Evolutionary conservation across 805 yeast species (phyloP).

Genomic region (Myxozyma geophila): DNA sequence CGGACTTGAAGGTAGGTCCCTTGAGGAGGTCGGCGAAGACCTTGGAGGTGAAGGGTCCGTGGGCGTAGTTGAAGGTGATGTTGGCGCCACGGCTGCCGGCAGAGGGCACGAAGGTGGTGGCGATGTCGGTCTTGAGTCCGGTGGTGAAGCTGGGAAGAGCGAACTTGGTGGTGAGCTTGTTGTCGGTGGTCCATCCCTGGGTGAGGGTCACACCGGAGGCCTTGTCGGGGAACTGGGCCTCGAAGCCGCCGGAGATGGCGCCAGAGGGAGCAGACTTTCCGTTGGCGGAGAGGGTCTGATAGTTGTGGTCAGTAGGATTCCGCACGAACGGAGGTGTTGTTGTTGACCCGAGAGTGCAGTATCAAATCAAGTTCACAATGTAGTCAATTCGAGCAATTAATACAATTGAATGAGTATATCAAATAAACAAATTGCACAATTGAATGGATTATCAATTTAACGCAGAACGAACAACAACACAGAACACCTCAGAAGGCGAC

Average conservation of each 20-base stretch:
- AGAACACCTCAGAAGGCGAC: not conserved
- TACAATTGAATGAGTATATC: too few relatives aligned
- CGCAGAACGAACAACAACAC: not conserved
- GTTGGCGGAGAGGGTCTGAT: conserved; percentile 75
- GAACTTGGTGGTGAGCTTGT: conserved; percentile 87
- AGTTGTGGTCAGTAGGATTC: not conserved
- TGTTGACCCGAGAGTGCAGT: too few relatives aligned
- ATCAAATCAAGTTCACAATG: too few relatives aligned
- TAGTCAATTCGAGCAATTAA: too few relatives aligned
- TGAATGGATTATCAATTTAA: too few relatives aligned
- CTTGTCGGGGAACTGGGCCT: conserved; percentile 92
- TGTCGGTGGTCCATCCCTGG: conserved; percentile 98
- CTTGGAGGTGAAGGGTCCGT: conserved; percentile 91
- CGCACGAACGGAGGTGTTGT: too few relatives aligned
- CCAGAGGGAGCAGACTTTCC: conserved; percentile 83
- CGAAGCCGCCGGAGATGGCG: conserved; percentile 84
- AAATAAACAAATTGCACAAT: too few relatives aligned
- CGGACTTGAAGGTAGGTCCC: conserved; percentile 96
- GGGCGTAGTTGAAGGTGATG: conserved; percentile 86
- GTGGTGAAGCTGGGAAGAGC: conserved; percentile 90
- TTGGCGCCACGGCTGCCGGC: conserved; percentile 78
- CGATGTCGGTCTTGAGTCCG: conserved; percentile 89
- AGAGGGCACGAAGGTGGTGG: conserved; percentile 87
- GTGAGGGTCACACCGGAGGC: conserved; percentile 89
- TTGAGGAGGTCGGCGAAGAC: conserved; percentile 92